phyloP scores from a whole-genome alignment of 345 rosid genomes.

The Populus deltoides region DNA sequence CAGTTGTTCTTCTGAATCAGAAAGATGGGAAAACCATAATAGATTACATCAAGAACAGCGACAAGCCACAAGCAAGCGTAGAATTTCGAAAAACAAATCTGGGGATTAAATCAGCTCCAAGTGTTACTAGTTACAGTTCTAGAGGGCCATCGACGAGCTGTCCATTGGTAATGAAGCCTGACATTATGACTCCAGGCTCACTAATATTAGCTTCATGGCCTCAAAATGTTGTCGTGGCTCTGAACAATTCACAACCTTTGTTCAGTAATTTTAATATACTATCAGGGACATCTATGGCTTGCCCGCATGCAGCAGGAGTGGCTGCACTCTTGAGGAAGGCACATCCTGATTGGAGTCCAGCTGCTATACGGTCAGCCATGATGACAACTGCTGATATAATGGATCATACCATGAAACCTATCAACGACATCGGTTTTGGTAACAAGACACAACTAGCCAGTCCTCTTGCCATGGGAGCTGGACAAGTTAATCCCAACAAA shows the following conservation, averaged over 20 bases:
- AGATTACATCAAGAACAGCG: slow-evolving; percentile 36
- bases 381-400: slow-evolving; percentile 45
- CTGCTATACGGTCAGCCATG: slow-evolving; percentile 59
- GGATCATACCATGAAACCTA: slow-evolving; percentile 27
- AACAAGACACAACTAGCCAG: slow-evolving; percentile 21
- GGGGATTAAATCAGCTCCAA: slow-evolving; percentile 40
- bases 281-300: slow-evolving; percentile 60
- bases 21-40: slow-evolving; percentile 29
- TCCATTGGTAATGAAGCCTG: slow-evolving; percentile 53
- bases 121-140: slow-evolving; percentile 46
- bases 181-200: slow-evolving; percentile 49
- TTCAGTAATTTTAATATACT: slow-evolving; percentile 39
- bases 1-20: slow-evolving; percentile 31
- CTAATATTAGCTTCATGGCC: slow-evolving; percentile 57
- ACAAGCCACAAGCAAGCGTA: slow-evolving; percentile 33
- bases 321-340: slow-evolving; percentile 49
- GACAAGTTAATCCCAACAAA: slow-evolving; percentile 51
- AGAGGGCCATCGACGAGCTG: slow-evolving; percentile 58
- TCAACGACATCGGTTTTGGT: slow-evolving; percentile 21
- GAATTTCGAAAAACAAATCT: slow-evolving; percentile 34
- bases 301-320: slow-evolving; percentile 54
- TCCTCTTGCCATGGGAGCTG: slow-evolving; percentile 56
- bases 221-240: slow-evolving; percentile 9
- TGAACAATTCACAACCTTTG: slow-evolving; percentile 5
- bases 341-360: slow-evolving; percentile 57